Evolutionary conservation across 2,329 filamentous ascomycete species (phyloP), one percentile per base, ranked within the genome.

Genomic region (Diaporthe vexans): DNA sequence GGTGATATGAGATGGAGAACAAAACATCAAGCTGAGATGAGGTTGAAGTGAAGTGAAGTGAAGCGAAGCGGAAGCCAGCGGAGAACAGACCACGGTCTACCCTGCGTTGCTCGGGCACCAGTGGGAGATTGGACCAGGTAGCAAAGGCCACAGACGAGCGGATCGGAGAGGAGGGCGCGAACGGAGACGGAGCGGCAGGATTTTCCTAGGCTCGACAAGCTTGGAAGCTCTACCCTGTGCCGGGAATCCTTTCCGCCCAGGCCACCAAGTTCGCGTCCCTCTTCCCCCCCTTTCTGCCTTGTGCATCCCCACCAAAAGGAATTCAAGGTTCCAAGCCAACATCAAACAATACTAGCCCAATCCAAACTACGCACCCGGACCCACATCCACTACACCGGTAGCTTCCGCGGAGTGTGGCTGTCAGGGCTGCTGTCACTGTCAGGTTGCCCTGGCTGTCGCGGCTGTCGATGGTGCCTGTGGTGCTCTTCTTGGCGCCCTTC

Each of bases 231-330:
- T 37, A 63, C 37, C 63, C 43, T 51, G 46, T 37, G 63, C 63
- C 63, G 63, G 63, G 63, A 52, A 40, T 67, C 63, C 63, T 52
- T 67, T 52, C 46, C 63, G 63, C 63, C 63, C 29, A 67, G 21
- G 19, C 46, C 43, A 48, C 5, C 43, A 35, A 37, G 15, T 37
- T n/a, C 43, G 9, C 59, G 24, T n/a, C 13, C 57, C 56, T 52
- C 24, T 15, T 19, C 21, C 29, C 46, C 21, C 63, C 46, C 29
- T 51, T 37, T 51, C 21, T 24, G 37, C 58, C n/a, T 4, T 52
- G 19, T 52, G 61, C 63, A 52, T 33, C 63, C 63, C 63, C 63
- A 67, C 63, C 35, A 26, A 67, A 65, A 24, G 19, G 8, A 17
- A 37, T 35, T 35, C 46, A 67, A 67, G 46, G 63, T 67, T 67